Percentiles rank a stretch among this genome's conserved stretches.
phyloP scores from a whole-genome alignment of 2,329 filamentous ascomycete genomes.

The Fusarium temperatum region DNA sequence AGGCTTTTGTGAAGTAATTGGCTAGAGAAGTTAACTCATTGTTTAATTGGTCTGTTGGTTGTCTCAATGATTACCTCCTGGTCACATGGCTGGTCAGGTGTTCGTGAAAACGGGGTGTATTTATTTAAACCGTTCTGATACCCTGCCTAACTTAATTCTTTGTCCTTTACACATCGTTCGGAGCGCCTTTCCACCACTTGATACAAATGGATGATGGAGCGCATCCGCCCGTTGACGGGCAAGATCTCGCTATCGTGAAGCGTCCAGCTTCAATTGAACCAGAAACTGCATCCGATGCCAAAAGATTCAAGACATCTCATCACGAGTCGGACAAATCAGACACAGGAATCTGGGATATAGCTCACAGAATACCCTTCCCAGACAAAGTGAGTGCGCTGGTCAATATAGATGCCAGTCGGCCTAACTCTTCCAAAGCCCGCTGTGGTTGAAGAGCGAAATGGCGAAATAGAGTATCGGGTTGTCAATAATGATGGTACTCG shows the following conservation, averaged over 20 bases:
- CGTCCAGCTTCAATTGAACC: neutral
- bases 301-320: neutral
- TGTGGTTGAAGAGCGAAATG: slow-evolving; percentile 90
- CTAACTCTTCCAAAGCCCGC: slow-evolving; percentile 69
- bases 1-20: neutral
- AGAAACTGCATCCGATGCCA: neutral
- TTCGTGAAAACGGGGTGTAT: neutral
- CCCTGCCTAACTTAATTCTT: neutral
- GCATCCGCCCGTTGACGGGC: neutral
- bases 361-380: slow-evolving; percentile 70
- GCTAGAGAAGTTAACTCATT: neutral
- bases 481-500: slow-evolving; percentile 89
- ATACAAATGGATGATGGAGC: neutral
- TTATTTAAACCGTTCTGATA: neutral
- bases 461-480: slow-evolving; percentile 95
- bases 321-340: neutral
- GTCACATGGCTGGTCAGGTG: neutral
- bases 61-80: neutral
- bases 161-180: neutral
- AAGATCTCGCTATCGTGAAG: neutral
- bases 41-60: neutral
- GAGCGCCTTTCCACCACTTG: neutral
- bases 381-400: slow-evolving; percentile 69
- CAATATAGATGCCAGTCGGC: neutral
- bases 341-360: neutral